Base-by-base conservation (phyloP, 495 filamentous ascomycete genomes). In the Talaromyces wortmannii region DNA sequence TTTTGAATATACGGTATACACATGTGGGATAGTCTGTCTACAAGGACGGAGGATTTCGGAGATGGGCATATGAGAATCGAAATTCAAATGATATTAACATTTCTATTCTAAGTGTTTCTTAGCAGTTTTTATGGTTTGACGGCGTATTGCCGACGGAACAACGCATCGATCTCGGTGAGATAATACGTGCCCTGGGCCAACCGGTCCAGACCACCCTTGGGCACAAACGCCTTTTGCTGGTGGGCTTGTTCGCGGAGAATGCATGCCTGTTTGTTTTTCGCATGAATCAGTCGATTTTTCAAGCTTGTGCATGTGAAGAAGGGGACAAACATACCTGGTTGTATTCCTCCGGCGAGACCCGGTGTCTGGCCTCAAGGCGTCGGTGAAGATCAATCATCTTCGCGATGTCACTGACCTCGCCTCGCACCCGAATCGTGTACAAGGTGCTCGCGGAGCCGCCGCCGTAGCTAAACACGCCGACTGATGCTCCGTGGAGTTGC, bases 381-480 rank as follows among this genome's bases (percentile, higher is more conserved):
- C 75, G 78, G 47, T 87, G 80, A 61, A 95, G 71, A 64, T 92
- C 79, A 18, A 94, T 62, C 47, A 80, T 80, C 73, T 86, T 77
- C 45, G 75, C 67, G 40, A 95, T 85, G 52, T 75, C 72, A 58
- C 82, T 79, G 33, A 83, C 36, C 8, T 40, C 36, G 50, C 87
- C 87, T 33, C 72, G 75, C 48, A 95, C 74, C 59, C 78, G 86
- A 57, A 92, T 65, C n/a, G 83, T 89, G 72, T 92, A 88, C 68
- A 95, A 79, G 59, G 81, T 87, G 51, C 86, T 81, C 13, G 91
- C 90, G 45, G 95, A 73, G 23, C 90, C 91, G 61, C 85, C 88
- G 57, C 91, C 90, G 69, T 94, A 95, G 69, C 84, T 89, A 78
- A 92, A 95, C 48, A 95, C 72, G 46, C 75, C 91, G 52, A 95